These are phyloP conservation scores for Starmerella potacharoeniae DNA, from an alignment of 805 yeast genomes.

Conservation along the genomic window DNA sequence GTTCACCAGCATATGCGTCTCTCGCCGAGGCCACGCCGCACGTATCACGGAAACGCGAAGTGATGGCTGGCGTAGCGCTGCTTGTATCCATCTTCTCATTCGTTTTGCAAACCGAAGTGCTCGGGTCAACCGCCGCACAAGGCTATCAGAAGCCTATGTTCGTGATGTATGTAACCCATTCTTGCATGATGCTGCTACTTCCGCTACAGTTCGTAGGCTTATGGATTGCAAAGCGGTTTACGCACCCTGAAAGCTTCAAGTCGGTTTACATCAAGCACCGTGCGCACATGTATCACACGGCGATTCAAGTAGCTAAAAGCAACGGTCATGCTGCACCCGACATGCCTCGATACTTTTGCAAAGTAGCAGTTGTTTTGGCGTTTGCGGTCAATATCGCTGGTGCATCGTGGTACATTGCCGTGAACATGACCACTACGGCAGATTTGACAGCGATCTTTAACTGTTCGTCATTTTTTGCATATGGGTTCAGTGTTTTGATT, in stretches of 20 bases:
- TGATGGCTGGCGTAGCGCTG: slow-evolving; percentile 39
- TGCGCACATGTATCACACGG: slow-evolving; percentile 16
- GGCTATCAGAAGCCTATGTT: slow-evolving; percentile 61
- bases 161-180: slow-evolving; percentile 53
- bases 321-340: slow-evolving; percentile 10
- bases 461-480: slow-evolving; percentile 81
- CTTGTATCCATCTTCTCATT: slow-evolving; percentile 45
- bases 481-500: slow-evolving; percentile 68
- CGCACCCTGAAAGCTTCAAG: slow-evolving; percentile 7
- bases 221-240: slow-evolving; percentile 26
- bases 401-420: slow-evolving; percentile 74
- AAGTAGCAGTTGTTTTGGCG: slow-evolving; percentile 37
- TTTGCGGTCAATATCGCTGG: slow-evolving; percentile 63
- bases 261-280: slow-evolving; percentile 15
- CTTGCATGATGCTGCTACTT: slow-evolving; percentile 65
- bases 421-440: slow-evolving; percentile 66
- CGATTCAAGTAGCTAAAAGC: slow-evolving; percentile 13
- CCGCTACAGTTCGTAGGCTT: slow-evolving; percentile 50
- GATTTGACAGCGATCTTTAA: slow-evolving; percentile 87
- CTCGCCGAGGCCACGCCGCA: not conserved
- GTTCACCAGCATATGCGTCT: not conserved
- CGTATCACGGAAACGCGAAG: slow-evolving; percentile 27
- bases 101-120: slow-evolving; percentile 70
- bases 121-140: slow-evolving; percentile 51
- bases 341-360: slow-evolving; percentile 33